Conservation (phyloP, 495 filamentous ascomycete genomes). For the Coniosporium apollinis region DNA sequence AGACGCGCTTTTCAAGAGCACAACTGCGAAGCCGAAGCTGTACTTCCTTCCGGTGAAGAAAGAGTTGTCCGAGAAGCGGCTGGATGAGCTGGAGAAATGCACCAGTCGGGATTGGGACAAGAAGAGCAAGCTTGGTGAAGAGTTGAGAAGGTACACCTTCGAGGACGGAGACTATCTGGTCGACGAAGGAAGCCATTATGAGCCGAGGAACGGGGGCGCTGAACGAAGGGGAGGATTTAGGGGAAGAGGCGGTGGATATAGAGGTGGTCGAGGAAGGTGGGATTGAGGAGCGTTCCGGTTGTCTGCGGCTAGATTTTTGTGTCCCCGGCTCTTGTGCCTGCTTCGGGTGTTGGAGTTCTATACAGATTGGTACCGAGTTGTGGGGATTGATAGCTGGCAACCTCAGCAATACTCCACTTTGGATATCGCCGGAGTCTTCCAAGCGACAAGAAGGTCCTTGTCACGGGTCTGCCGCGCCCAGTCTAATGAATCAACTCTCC, state of each 20-base stretch:
- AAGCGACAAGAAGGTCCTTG: no score
- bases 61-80: constrained; percentile 41
- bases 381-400: no score
- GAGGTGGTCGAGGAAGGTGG: constrained; percentile 13
- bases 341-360: no score
- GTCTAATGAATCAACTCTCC: no score
- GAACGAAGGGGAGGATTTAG: constrained; percentile 22
- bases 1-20: constrained; percentile 47
- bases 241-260: constrained; percentile 18
- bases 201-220: constrained; percentile 23
- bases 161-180: constrained; percentile 54
- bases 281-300: no score
- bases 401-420: no score
- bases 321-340: no score
- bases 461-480: no score
- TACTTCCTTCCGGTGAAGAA: constrained; percentile 44
- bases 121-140: constrained; percentile 21
- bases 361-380: no score
- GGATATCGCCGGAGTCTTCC: no score
- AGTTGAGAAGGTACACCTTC: constrained; percentile 62
- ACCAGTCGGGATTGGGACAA: constrained; percentile 29
- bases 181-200: constrained; percentile 58
- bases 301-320: no score
- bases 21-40: constrained; percentile 48
- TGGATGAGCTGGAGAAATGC: constrained; percentile 44